A percentile compares a stretch with the other conserved stretches of the same genome.
These are phyloP conservation scores for Phytophthora sojae DNA, from an alignment of 352 stramenopile genomes.

Conservation along the genomic window DNA sequence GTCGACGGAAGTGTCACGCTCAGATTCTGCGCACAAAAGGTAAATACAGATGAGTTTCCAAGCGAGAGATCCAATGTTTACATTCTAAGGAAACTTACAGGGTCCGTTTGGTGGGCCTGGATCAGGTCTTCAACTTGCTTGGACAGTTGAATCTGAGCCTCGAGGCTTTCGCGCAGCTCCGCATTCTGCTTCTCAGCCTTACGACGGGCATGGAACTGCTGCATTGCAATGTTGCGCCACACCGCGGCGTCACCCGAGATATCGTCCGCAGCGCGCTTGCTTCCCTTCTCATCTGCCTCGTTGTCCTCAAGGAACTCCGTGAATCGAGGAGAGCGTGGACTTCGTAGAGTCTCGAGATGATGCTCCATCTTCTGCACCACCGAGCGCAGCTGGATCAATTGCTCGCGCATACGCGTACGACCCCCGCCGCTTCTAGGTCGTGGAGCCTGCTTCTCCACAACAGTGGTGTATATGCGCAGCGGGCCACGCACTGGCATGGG, in stretches of 20 bases:
- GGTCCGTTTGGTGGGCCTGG: slow-evolving; percentile 17
- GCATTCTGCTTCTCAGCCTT: slow-evolving; percentile 25
- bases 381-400: slow-evolving; percentile 29
- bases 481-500: not conserved
- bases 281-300: slow-evolving; percentile 7
- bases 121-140: slow-evolving; percentile 30
- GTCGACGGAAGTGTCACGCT: not conserved
- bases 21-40: not conserved
- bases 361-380: slow-evolving; percentile 36
- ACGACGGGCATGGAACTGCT: slow-evolving; percentile 30
- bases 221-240: slow-evolving; percentile 17
- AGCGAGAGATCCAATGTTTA: not conserved
- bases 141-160: slow-evolving; percentile 22
- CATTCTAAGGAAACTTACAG: slow-evolving; percentile 7
- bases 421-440: slow-evolving; percentile 6
- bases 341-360: slow-evolving; percentile 27
- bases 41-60: not conserved
- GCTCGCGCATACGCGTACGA: slow-evolving; percentile 19
- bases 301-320: slow-evolving; percentile 1
- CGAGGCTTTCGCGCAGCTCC: slow-evolving; percentile 19
- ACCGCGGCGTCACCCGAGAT: not conserved
- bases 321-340: slow-evolving; percentile 18
- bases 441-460: not conserved
- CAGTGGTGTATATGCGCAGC: not conserved
- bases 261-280: not conserved